A percentile compares a stretch with the other conserved stretches of the same genome.
Evolutionary conservation across 225 moss, liverwort and hornwort genomes (phyloP).

Genomic region (Neckera pumila): DNA sequence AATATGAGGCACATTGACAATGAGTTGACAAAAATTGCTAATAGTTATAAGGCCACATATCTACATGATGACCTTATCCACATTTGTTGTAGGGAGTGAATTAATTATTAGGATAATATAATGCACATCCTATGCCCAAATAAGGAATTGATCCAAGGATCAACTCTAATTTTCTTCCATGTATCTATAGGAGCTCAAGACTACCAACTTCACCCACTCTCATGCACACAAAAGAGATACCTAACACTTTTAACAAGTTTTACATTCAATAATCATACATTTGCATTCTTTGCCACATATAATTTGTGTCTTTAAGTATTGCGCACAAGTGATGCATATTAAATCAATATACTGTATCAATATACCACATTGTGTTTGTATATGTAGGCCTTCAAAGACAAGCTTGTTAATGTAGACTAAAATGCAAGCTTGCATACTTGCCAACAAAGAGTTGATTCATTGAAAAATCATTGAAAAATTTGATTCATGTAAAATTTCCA

Average conservation of each 20-base stretch:
- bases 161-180: background rate
- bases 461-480: background rate
- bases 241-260: background rate
- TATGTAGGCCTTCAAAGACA: background rate
- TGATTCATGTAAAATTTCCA: no score
- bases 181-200: background rate
- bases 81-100: rapidly evolving
- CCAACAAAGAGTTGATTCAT: background rate
- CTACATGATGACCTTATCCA: no score
- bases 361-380: background rate
- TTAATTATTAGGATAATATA: background rate
- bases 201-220: rapidly evolving
- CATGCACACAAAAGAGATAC: no score
- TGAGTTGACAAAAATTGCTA: background rate
- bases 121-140: background rate
- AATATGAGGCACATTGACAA: background rate
- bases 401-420: background rate
- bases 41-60: background rate
- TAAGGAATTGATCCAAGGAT: background rate
- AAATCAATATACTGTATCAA: background rate
- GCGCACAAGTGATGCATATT: background rate
- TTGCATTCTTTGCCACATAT: background rate
- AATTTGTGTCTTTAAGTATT: background rate
- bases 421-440: background rate
- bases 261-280: no score